Percentiles rank a stretch among this genome's conserved stretches.
These are phyloP conservation scores for Arthrinium puccinioides DNA, from an alignment of 2,329 filamentous ascomycete species.

Conservation along the genomic window DNA sequence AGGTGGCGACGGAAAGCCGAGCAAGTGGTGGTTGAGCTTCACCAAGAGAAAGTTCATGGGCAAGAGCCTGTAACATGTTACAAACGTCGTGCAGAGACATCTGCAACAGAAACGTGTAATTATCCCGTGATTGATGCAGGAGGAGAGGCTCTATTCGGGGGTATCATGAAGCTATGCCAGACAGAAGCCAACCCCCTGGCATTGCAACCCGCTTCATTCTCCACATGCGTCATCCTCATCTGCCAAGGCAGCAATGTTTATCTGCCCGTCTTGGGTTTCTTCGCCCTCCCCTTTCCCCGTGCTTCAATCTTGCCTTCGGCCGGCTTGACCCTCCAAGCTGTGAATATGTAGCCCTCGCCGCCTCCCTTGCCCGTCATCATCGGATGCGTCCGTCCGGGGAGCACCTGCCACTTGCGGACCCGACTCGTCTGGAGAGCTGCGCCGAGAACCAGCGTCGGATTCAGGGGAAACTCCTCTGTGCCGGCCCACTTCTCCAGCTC, in stretches of 20 bases:
- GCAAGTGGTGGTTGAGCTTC: constrained; percentile 97
- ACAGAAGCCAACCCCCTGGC: background rate
- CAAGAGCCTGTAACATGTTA: constrained; percentile 66
- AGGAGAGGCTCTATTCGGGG: constrained; percentile 5
- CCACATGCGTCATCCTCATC: background rate
- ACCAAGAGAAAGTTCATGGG: constrained; percentile 99
- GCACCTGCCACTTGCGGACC: constrained; percentile 77
- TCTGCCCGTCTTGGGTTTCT: constrained; percentile 42
- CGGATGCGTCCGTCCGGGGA: constrained; percentile 88
- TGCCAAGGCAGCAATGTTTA: background rate
- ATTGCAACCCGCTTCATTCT: background rate
- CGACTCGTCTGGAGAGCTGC: constrained; percentile 75
- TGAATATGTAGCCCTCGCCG: constrained; percentile 85
- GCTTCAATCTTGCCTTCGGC: constrained; percentile 75
- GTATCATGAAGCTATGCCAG: constrained; percentile 5
- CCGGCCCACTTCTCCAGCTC: constrained; percentile 51
- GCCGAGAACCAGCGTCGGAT: constrained; percentile 76
- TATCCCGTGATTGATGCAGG: background rate
- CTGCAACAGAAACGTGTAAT: background rate
- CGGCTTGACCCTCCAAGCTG: constrained; percentile 73
- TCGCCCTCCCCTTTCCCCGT: constrained; percentile 69
- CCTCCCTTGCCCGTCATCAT: constrained; percentile 86
- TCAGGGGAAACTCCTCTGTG: constrained; percentile 74
- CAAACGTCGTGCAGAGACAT: too few relatives aligned
- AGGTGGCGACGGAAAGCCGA: constrained; percentile 58